These are phyloP conservation scores for Lactuca saligna DNA, from an alignment of 129 eudicot genomes.

Conservation along the genomic window DNA sequence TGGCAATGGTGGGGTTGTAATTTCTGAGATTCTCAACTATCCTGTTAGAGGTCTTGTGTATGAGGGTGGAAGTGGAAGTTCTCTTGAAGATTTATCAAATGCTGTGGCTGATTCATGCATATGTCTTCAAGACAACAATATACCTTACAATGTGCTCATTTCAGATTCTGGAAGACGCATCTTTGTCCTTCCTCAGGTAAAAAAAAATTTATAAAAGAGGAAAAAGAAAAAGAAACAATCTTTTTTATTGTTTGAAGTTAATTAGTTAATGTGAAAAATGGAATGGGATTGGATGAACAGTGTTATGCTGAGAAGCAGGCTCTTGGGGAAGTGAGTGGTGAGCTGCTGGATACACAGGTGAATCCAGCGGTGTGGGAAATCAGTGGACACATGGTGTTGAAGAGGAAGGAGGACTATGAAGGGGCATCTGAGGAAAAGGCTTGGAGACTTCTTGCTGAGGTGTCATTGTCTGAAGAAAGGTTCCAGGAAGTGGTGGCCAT, in stretches of 20 bases:
- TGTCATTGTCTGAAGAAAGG: constrained; percentile 66
- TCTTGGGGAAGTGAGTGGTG: constrained; percentile 58
- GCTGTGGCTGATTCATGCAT: constrained; percentile 60
- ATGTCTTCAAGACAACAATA: constrained; percentile 60
- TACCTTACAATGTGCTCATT: constrained; percentile 70
- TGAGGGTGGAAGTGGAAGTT: constrained; percentile 62
- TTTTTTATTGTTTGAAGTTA: too few relatives aligned
- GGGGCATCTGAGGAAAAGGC: constrained; percentile 70
- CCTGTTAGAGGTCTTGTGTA: constrained; percentile 70
- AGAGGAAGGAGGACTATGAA: constrained; percentile 64
- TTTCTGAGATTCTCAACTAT: constrained; percentile 58
- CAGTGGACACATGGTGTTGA: constrained; percentile 82
- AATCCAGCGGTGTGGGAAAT: constrained; percentile 94
- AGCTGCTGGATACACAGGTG: constrained; percentile 74
- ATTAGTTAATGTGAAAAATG: too few relatives aligned
- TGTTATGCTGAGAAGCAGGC: constrained; percentile 88
- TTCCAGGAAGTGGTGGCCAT: constrained; percentile 46
- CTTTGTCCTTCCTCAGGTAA: constrained; percentile 74
- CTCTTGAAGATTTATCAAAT: constrained; percentile 43
- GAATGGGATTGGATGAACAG: constrained; percentile 33
- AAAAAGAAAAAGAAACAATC: too few relatives aligned
- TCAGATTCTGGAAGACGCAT: constrained; percentile 57
- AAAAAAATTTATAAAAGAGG: neutral
- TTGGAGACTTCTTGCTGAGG: constrained; percentile 73
- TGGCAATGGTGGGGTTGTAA: constrained; percentile 25